A percentile compares a stretch with the other conserved stretches of the same genome.
These are phyloP conservation scores for Crithidia mellificae DNA, from an alignment of 208 protist species.

Conservation along the genomic window DNA sequence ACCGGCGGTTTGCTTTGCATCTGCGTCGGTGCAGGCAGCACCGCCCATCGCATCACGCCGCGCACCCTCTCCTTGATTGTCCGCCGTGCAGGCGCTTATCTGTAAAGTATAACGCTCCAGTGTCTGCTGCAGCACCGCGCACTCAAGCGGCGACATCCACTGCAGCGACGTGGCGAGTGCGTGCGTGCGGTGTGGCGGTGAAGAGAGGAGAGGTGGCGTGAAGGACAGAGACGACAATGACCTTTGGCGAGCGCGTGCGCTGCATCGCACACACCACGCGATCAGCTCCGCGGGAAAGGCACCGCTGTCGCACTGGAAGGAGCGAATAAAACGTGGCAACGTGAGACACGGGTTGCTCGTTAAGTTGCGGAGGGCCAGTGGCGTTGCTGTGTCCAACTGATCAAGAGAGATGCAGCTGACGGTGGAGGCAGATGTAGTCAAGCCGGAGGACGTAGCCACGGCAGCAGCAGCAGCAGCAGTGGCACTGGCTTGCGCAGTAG, in stretches of 20 bases:
- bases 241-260: not conserved
- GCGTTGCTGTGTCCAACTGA: not conserved
- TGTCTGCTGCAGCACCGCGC: conserved; percentile 23
- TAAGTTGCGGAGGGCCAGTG: too few species aligned
- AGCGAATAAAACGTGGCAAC: conserved; percentile 28
- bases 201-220: not conserved
- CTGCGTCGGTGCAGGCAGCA: not conserved
- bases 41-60: not conserved
- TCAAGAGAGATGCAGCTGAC: not conserved
- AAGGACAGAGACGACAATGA: not conserved
- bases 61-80: not conserved
- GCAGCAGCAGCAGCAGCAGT: not conserved
- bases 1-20: not conserved
- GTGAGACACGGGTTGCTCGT: conserved; percentile 2
- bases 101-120: conserved; percentile 14
- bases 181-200: too few species aligned
- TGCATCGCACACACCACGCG: conserved; percentile 26
- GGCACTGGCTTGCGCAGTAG: not conserved
- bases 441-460: too few species aligned
- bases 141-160: conserved; percentile 40
- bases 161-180: conserved; percentile 9
- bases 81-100: not conserved
- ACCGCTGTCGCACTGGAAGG: conserved; percentile 34
- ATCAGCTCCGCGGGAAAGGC: conserved; percentile 39
- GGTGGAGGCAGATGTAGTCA: too few species aligned